Percentiles rank a stretch among this genome's conserved stretches.
These are phyloP conservation scores for Cystobasidiaceae sp. DNA, from an alignment of 1,284 basidiomycete genomes.

Conservation along the genomic window DNA sequence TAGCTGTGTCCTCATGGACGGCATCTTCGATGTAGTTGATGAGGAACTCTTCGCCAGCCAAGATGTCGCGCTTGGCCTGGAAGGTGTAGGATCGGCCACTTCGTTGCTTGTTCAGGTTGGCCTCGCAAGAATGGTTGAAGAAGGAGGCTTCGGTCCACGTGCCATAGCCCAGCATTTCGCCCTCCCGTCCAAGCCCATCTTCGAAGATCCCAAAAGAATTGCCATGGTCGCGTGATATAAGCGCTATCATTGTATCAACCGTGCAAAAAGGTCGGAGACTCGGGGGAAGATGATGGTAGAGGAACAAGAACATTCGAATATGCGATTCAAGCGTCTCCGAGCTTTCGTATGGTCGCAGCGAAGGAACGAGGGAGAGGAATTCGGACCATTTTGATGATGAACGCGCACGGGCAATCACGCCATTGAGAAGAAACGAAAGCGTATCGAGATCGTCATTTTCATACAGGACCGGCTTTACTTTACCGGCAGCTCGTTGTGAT, in stretches of 20 bases:
- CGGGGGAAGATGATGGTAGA: constrained; percentile 34
- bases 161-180: constrained; percentile 41
- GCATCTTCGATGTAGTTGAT: constrained; percentile 40
- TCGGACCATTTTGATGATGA: constrained; percentile 16
- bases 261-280: constrained; percentile 16
- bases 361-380: constrained; percentile 34
- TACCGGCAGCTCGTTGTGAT: background rate
- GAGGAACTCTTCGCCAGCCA: constrained; percentile 34
- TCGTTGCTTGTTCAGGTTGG: constrained; percentile 31
- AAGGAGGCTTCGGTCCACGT: constrained; percentile 38
- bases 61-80: constrained; percentile 18
- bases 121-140: constrained; percentile 41
- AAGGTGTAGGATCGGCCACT: constrained; percentile 36
- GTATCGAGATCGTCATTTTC: constrained; percentile 21
- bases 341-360: constrained; percentile 29
- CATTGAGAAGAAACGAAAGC: constrained; percentile 25
- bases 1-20: constrained; percentile 1
- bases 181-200: constrained; percentile 29
- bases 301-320: constrained; percentile 31
- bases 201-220: constrained; percentile 42
- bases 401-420: constrained; percentile 21
- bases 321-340: constrained; percentile 8
- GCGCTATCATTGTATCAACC: constrained; percentile 27
- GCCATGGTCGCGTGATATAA: constrained; percentile 34
- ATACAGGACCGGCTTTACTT: background rate